Percentiles rank a stretch among this genome's conserved stretches.
Conservation (phyloP, 306 rosid genomes). For the Dalbergia cultrata region DNA sequence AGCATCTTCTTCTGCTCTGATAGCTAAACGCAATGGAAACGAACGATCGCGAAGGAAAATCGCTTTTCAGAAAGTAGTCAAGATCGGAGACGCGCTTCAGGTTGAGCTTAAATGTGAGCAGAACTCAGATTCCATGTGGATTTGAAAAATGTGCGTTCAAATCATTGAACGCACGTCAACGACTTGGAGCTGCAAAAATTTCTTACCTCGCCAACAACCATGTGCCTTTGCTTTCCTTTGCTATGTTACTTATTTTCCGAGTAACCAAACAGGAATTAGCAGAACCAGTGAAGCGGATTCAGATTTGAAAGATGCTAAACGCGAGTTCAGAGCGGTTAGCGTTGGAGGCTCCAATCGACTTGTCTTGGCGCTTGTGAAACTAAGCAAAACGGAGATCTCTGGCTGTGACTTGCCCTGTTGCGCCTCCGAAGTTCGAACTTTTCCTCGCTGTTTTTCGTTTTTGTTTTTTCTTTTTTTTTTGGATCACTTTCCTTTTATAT, state of each 20-base stretch:
- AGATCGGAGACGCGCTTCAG: conserved; percentile 42
- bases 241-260: conserved; percentile 27
- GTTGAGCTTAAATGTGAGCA: conserved; percentile 37
- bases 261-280: conserved; percentile 37
- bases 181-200: background rate
- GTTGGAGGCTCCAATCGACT: conserved; percentile 1
- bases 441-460: background rate
- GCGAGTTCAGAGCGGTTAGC: background rate
- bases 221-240: conserved; percentile 22
- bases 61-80: conserved; percentile 24
- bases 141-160: conserved; percentile 51
- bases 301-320: background rate
- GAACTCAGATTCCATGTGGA: conserved; percentile 22
- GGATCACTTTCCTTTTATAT: background rate
- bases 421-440: background rate
- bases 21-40: conserved; percentile 6
- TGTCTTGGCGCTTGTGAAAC: background rate
- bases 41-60: conserved; percentile 21
- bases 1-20: conserved; percentile 60
- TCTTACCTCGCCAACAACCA: conserved; percentile 14
- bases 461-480: background rate
- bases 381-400: conserved; percentile 37
- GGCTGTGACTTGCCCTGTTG: background rate
- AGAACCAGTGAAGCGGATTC: background rate
- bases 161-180: conserved; percentile 36